These are phyloP conservation scores for Rhynchospora pubera DNA, from an alignment of 176 grass and related monocot genomes.

Conservation along the genomic window DNA sequence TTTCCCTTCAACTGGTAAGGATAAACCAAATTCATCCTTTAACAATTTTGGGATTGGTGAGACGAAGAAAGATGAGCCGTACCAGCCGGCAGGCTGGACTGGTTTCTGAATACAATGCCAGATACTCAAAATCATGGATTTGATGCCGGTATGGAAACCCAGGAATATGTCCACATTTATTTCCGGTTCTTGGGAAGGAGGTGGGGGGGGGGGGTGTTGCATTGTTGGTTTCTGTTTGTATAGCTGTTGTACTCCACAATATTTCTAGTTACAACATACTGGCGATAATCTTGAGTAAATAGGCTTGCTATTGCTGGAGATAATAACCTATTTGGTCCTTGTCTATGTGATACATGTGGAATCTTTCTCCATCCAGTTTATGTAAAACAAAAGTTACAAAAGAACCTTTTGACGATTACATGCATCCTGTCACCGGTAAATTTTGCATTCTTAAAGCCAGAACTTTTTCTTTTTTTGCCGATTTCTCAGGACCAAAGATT, in stretches of 20 bases:
- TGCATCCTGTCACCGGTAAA: background rate
- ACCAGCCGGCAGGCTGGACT: constrained; percentile 81
- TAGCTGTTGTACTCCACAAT: background rate
- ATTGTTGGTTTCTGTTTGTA: background rate
- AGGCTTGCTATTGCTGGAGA: background rate
- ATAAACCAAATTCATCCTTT: constrained; percentile 19
- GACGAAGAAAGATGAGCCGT: constrained; percentile 44
- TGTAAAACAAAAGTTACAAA: constrained; percentile 7
- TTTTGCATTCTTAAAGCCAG: background rate
- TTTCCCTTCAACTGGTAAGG: constrained; percentile 24
- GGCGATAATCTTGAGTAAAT: background rate
- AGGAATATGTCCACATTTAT: background rate
- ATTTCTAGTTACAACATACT: background rate
- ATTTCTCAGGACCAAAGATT: no score
- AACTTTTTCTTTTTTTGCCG: background rate
- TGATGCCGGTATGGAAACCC: background rate
- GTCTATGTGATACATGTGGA: background rate
- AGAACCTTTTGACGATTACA: background rate
- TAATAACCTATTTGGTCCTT: constrained; percentile 2
- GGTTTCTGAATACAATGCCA: constrained; percentile 48
- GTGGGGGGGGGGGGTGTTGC: background rate
- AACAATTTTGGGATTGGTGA: constrained; percentile 21
- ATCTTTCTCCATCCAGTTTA: background rate
- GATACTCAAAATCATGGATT: background rate
- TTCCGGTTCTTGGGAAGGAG: background rate